Percentiles rank a stretch among this genome's conserved stretches.
Conservation (phyloP, 176 grass and related monocot species). For the Oryza rufipogon region DNA sequence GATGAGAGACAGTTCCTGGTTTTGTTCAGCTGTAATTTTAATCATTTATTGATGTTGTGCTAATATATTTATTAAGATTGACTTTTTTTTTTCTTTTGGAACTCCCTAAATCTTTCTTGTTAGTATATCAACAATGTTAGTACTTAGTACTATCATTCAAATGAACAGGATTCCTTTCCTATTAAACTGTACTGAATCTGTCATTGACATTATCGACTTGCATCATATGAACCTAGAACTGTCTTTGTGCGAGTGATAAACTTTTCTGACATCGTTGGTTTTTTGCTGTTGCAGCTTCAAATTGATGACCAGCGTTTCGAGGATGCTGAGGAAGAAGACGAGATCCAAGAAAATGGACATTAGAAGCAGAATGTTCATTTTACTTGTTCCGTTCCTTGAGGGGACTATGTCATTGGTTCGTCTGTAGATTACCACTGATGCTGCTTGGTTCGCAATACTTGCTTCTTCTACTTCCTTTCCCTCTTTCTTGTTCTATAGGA, state of each 20-base stretch:
- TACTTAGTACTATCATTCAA: not conserved
- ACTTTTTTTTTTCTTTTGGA: not conserved
- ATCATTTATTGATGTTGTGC: not conserved
- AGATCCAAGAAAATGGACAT: slow-evolving; percentile 52
- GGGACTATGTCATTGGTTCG: slow-evolving; percentile 33
- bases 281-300: slow-evolving; percentile 63
- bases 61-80: not conserved
- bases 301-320: slow-evolving; percentile 85
- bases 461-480: slow-evolving; percentile 19
- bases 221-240: not conserved
- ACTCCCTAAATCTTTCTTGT: not conserved
- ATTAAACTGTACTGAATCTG: not conserved
- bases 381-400: slow-evolving; percentile 15
- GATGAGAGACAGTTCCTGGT: not conserved
- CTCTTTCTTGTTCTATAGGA: slow-evolving; percentile 25
- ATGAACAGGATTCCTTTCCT: not conserved
- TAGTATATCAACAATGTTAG: not conserved
- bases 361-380: slow-evolving; percentile 40
- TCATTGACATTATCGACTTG: not conserved
- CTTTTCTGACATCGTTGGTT: not conserved
- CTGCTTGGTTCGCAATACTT: slow-evolving; percentile 44
- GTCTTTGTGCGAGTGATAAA: not conserved
- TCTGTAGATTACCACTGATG: slow-evolving; percentile 42
- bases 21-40: not conserved
- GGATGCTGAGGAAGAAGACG: slow-evolving; percentile 81